Evolutionary conservation across 2,329 filamentous ascomycete genomes (phyloP), one percentile per base, ranked within the genome.

Genomic region (Exophiala aquamarina): DNA sequence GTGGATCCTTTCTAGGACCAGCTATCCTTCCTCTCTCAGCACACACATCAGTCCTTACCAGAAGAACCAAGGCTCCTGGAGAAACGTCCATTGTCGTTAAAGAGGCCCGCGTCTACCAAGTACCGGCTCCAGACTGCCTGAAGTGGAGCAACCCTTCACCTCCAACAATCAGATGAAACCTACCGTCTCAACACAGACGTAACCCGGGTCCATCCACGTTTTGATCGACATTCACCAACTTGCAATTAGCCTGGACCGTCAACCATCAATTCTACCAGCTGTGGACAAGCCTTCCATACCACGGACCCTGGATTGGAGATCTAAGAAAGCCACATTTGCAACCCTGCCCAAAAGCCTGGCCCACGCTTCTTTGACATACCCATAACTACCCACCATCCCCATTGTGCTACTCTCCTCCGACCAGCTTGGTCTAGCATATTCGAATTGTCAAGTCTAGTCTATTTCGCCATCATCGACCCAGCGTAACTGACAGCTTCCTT

Each of bases 341-440:
- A 55, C 41, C 52, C 52, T 47, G 42, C 45, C 49, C 6, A 44
- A 31, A 52, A 33, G 47, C 52, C 45, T 28, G 47, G 36, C 46
- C 48, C 15, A 47, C 48, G 33, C 37, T 52, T 49, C 44, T 44
- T 48, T 21, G 32, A n/a, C n/a, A n/a, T n/a, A n/a, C n/a, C n/a
- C 48, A 54, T 49, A 55, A 47, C 52, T 55, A 50, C 39, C 46
- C 36, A 35, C 38, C 36, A 21, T 18, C 46, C 43, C 49, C 23
- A 41, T 33, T 32, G 45, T 52, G 35, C 32, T 33, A 42, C 43
- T 41, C 44, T 44, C 47, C 39, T 45, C 39, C 39, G 15, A 21
- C 40, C 40, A 45, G 14, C 8, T 17, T 40, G 33, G 42, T 21
- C 36, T 41, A 17, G 43, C 32, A 41, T 28, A 26, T 37, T 47